These are phyloP conservation scores for Colletotrichum sp. DNA, from an alignment of 2,329 filamentous ascomycete species.

Conservation along the genomic window DNA sequence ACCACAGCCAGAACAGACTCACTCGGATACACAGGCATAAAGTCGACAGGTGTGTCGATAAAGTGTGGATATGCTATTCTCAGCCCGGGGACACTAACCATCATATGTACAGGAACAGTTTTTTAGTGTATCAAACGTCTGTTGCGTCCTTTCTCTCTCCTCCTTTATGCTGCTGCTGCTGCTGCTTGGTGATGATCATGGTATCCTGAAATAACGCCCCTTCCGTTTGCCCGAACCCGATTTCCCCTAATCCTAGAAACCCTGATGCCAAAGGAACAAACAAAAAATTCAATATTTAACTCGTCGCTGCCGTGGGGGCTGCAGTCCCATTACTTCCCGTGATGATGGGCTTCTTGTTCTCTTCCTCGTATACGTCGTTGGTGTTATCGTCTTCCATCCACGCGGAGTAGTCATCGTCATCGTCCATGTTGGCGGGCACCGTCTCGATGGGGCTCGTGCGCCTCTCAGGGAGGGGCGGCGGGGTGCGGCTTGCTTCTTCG, in stretches of 20 bases:
- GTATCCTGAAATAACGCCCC: not conserved
- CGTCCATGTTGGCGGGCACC: conserved; percentile 21
- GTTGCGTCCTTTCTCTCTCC: not conserved
- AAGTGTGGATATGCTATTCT: not conserved
- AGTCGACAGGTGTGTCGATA: not conserved
- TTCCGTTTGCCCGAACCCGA: not conserved
- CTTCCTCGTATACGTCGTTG: not conserved
- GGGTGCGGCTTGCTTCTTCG: conserved; percentile 8
- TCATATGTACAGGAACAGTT: not conserved
- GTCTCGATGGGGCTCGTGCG: conserved; percentile 21
- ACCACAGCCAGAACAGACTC: not conserved
- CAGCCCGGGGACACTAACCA: not conserved
- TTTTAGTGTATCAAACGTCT: not conserved
- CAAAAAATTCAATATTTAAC: not conserved
- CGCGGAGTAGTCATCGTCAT: conserved; percentile 39
- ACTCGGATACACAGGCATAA: not conserved
- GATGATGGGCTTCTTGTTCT: not conserved
- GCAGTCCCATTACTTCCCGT: not conserved
- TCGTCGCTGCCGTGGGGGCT: not conserved
- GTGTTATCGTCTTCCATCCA: conserved; percentile 32
- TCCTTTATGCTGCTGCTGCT: not conserved
- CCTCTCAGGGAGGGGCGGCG: conserved; percentile 6
- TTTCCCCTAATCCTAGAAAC: not conserved
- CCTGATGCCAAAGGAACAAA: not conserved
- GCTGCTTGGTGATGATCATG: not conserved